phyloP scores from a whole-genome alignment of 2,329 filamentous ascomycete genomes.

The Epichloe festucae region DNA sequence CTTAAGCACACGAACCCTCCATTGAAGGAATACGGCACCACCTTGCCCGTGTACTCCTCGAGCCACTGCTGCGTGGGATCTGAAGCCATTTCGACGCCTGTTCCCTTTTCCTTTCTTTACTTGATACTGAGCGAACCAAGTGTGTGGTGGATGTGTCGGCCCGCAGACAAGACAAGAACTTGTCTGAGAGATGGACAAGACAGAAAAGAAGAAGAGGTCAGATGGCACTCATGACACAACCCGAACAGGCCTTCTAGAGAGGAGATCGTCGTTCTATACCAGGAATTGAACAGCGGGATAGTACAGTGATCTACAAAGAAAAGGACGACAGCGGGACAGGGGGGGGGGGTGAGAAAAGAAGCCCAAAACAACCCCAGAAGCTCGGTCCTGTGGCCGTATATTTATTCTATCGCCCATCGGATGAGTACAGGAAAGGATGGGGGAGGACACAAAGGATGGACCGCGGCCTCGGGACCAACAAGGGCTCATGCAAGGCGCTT shows the following conservation, averaged over 20 bases:
- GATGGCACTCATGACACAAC: background rate
- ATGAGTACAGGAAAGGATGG: background rate
- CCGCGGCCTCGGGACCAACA: background rate
- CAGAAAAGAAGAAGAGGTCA: background rate
- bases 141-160: background rate
- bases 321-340: background rate
- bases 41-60: constrained; percentile 27
- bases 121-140: background rate
- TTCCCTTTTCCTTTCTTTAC: background rate
- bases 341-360: background rate
- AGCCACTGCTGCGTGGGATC: constrained; percentile 13
- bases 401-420: background rate
- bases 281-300: background rate
- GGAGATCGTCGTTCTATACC: background rate
- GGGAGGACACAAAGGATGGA: background rate
- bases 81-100: constrained; percentile 1
- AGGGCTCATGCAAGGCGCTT: background rate
- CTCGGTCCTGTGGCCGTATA: background rate
- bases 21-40: constrained; percentile 37
- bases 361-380: background rate
- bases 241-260: background rate
- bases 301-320: background rate
- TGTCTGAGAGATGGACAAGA: background rate
- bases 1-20: constrained; percentile 58
- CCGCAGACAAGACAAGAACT: background rate